Base-by-base conservation (phyloP, 208 protist genomes). In the Phytomonas sp. region DNA sequence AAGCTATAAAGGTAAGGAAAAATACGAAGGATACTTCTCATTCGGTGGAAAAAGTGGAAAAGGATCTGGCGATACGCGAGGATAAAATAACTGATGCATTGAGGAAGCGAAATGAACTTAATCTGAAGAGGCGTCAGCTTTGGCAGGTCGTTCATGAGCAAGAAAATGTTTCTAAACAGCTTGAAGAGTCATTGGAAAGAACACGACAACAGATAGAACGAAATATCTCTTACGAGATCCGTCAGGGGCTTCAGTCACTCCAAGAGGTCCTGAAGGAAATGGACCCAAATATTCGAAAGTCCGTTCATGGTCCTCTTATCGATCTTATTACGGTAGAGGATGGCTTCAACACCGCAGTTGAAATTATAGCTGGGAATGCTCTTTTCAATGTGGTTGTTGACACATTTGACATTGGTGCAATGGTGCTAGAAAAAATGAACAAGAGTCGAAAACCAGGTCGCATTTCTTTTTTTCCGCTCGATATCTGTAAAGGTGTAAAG, bases 311-410 rank as follows among this genome's bases (percentile, higher is more conserved):
- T 0, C 92, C 96, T 8, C 67, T 99, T 0, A 97, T 99, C 72
- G 98, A 99, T 46, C 85, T 99, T 20, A 94, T 99, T 63, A 61
- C 68, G 0, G 92, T 93, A 62, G 76, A 84, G 13, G 88, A 97
- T 9, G 83, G 78, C 13, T 98, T 93, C 76, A 79, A 88, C 37
- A 91, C 87, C 2, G 95, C 98, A 4, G 86, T 98, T 4, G 98
- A 99, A 37, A 94, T 98, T 4, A 95, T 93, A 7, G 97, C 94
- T 30, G 97, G 94, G 17, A 98, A 96, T 76, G 73, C 86, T 15
- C 83, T 99, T 2, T 99, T 99, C 78, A 88, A 99, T 78, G 82
- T 99, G 28, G 97, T 99, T 7, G 98, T 99, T 15, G 98, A 99
- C 68, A 94, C 77, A 9, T 98, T 99, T 78, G 88, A 97, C 30